Conservation (phyloP, 2,329 filamentous ascomycete genomes). For the Pezicula neosporulosa region DNA sequence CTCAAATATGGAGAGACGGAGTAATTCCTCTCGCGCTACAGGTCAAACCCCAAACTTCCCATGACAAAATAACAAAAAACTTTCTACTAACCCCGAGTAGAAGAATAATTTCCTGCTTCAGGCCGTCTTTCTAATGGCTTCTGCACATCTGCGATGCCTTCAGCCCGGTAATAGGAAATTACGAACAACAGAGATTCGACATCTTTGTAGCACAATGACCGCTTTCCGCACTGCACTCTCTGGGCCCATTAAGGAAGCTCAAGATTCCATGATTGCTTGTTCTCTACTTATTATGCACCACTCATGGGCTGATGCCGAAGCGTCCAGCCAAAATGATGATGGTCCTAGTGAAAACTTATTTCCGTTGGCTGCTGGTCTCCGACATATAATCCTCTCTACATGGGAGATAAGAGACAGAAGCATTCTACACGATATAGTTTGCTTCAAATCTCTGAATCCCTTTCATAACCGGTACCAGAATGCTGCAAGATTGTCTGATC, state of each 20-base stretch:
- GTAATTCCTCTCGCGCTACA: not conserved
- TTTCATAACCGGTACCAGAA: not conserved
- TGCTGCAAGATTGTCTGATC: not conserved
- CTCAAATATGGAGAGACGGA: not conserved
- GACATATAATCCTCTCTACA: not conserved
- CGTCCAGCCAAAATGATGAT: not conserved
- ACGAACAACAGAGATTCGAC: not conserved
- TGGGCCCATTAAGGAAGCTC: not conserved
- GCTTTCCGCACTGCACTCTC: not conserved
- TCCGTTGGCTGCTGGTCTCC: not conserved
- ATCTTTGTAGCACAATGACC: not conserved
- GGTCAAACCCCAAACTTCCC: not conserved
- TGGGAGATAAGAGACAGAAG: not conserved
- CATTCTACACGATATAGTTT: not conserved
- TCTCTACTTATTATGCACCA: not conserved
- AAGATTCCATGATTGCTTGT: not conserved
- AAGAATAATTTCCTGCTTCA: not conserved
- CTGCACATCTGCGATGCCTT: not conserved
- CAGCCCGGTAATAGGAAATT: not conserved
- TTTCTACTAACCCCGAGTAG: not conserved
- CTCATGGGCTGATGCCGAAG: not conserved
- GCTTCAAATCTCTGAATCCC: not conserved
- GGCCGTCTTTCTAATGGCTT: not conserved
- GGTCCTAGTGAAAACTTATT: not conserved
- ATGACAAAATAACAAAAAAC: not conserved